Evolutionary conservation across 2,329 filamentous ascomycete species (phyloP), one percentile per base, ranked within the genome.

Genomic region (Tolypocladium amazonense): DNA sequence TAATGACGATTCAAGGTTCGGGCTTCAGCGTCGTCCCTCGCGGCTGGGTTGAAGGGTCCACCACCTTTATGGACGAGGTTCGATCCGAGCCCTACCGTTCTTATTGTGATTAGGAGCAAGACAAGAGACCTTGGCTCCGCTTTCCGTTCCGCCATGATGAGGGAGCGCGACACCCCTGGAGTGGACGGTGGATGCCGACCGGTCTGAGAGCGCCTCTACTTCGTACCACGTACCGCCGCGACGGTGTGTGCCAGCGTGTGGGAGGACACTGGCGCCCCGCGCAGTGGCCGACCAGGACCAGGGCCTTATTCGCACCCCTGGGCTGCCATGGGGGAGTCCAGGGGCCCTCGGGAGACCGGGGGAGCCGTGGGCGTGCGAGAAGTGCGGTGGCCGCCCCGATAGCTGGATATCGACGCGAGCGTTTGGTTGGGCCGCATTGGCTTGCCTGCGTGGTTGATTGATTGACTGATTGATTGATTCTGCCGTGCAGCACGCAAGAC

Each of bases 401-500:
- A 35, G 50, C 33, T 14, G 30, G 30, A 53, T 53, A 53, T 52
- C 47, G 47, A 20, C 50, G 30, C 50, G 50, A 53, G 50, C 30
- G 50, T 14, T n/a, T n/a, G 27, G 50, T 35, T 23, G 27, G 47
- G 50, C 20, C 30, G 50, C 18, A n/a, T 11, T 52, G 43, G 43
- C 43, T 18, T 25, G 43, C 43, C 2, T n/a, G 25, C 15, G 1
- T 20, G 45, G 18, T 50, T 8, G 45, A 50, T 14, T 18, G 43
- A 45, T 1, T 45, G 43, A 47, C 11, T 25, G 47, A 20, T 18
- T 50, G 47, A 50, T 43, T 33, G 56, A 57, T 50, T 50, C 56
- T 57, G 56, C 56, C 43, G 56, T 57, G 56, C 56, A 57, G 56
- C 35, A 47, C 41, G 41, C 43, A 57, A 52, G 56, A 33, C 39